Percentiles rank a stretch among this genome's conserved stretches.
Evolutionary conservation across 202 grass and related monocot genomes (phyloP).

Genomic region (Digitaria exilis): DNA sequence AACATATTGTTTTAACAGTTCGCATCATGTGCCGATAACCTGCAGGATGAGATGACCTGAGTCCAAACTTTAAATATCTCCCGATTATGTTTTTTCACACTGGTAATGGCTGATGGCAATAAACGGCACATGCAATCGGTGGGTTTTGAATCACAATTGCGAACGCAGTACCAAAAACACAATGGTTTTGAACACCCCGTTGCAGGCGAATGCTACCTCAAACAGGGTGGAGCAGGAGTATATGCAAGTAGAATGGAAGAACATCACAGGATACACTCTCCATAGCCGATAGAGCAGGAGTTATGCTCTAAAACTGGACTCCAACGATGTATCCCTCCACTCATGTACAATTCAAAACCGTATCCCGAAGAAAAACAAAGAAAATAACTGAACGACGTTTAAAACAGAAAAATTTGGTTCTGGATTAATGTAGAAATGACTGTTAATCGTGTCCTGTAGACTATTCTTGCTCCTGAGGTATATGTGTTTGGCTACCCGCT

Average conservation of each 20-base stretch:
- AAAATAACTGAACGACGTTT: neutral
- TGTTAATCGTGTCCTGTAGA: neutral
- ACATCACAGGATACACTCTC: neutral
- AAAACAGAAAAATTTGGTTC: slow-evolving; percentile 17
- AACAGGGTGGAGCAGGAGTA: neutral
- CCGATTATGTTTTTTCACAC: neutral
- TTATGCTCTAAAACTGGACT: neutral
- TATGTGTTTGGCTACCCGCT: slow-evolving; percentile 16
- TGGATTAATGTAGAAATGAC: slow-evolving; percentile 4
- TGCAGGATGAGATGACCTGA: too few species aligned
- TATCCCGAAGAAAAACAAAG: neutral
- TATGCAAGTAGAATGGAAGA: neutral
- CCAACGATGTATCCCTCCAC: neutral
- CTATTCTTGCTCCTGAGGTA: slow-evolving; percentile 10
- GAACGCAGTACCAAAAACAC: neutral
- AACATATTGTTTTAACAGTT: too few species aligned
- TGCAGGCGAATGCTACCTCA: neutral
- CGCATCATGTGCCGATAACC: too few species aligned
- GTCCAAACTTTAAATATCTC: too few species aligned
- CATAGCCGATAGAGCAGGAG: neutral
- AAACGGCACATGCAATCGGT: neutral
- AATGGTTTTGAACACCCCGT: too few species aligned
- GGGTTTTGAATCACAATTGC: neutral
- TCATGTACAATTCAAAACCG: slow-evolving; percentile 26
- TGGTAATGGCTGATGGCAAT: neutral